Conservation (phyloP, 2,329 filamentous ascomycete species). For the Tolypocladium capitatum region DNA sequence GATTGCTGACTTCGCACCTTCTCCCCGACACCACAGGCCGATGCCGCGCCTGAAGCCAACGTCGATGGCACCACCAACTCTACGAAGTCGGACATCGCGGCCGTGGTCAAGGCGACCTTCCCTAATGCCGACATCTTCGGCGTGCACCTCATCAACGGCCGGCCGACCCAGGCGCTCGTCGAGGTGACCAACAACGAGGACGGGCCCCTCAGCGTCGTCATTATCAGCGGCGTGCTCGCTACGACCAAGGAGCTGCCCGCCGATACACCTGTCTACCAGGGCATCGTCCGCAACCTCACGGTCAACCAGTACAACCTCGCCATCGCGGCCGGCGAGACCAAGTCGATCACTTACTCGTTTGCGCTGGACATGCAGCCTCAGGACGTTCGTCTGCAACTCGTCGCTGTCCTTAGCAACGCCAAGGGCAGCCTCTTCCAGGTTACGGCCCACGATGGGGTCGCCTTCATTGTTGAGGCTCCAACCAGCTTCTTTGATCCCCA, state of each 20-base stretch:
- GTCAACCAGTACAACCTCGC: slow-evolving; percentile 58
- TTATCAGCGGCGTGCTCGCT: slow-evolving; percentile 64
- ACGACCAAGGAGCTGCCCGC: slow-evolving; percentile 38
- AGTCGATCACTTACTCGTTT: slow-evolving; percentile 71
- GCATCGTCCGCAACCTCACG: slow-evolving; percentile 75
- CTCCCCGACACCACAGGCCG: slow-evolving; percentile 1
- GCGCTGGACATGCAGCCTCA: slow-evolving; percentile 85
- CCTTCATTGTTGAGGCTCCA: slow-evolving; percentile 79
- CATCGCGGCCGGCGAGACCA: slow-evolving; percentile 62
- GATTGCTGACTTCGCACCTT: neutral
- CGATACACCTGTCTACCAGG: slow-evolving; percentile 28
- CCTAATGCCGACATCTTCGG: slow-evolving; percentile 74
- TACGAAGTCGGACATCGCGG: slow-evolving; percentile 14
- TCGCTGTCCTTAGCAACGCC: slow-evolving; percentile 57
- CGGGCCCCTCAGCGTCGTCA: slow-evolving; percentile 57
- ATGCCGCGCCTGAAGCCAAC: slow-evolving; percentile 3
- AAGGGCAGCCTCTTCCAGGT: slow-evolving; percentile 63
- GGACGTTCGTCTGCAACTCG: slow-evolving; percentile 67
- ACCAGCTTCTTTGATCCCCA: slow-evolving; percentile 89
- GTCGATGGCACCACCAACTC: neutral
- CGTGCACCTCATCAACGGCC: slow-evolving; percentile 89
- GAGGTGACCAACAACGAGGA: slow-evolving; percentile 77
- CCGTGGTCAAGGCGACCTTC: slow-evolving; percentile 51
- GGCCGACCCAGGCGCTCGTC: slow-evolving; percentile 68
- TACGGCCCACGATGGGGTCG: slow-evolving; percentile 66